Conservation (phyloP, 768 basidiomycete species). For the Suillus lakei region DNA sequence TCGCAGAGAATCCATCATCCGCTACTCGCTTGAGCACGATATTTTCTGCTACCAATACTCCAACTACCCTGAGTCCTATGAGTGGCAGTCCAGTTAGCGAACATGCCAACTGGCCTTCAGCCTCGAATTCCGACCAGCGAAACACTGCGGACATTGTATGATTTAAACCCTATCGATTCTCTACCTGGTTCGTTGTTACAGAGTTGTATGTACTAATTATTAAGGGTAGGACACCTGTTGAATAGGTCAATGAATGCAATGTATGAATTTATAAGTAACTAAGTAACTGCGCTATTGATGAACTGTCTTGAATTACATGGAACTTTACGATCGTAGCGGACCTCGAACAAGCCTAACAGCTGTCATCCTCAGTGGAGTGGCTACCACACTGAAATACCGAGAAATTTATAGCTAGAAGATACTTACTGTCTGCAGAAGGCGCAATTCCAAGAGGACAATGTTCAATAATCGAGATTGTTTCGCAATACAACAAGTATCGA, state of each 20-base stretch:
- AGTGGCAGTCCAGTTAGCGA: constrained; percentile 1
- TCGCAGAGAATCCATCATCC: background rate
- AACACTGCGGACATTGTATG: background rate
- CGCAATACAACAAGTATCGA: too few species aligned
- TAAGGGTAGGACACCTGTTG: background rate
- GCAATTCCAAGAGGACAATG: too few species aligned
- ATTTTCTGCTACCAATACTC: background rate
- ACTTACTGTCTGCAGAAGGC: too few species aligned
- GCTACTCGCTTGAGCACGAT: constrained; percentile 8
- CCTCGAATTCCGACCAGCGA: background rate
- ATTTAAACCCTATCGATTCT: background rate
- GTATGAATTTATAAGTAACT: too few species aligned
- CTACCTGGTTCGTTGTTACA: background rate
- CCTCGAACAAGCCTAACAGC: too few species aligned
- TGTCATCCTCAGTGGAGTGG: too few species aligned
- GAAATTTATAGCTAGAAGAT: too few species aligned
- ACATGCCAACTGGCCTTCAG: background rate
- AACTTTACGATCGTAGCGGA: too few species aligned
- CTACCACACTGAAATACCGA: too few species aligned
- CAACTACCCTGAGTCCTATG: background rate
- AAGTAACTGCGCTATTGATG: too few species aligned
- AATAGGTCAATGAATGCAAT: background rate
- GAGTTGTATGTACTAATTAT: background rate
- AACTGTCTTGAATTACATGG: too few species aligned
- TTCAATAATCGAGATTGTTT: too few species aligned